Evolutionary conservation across 768 basidiomycete genomes (phyloP).

Genomic region (Lactarius akahatsu): DNA sequence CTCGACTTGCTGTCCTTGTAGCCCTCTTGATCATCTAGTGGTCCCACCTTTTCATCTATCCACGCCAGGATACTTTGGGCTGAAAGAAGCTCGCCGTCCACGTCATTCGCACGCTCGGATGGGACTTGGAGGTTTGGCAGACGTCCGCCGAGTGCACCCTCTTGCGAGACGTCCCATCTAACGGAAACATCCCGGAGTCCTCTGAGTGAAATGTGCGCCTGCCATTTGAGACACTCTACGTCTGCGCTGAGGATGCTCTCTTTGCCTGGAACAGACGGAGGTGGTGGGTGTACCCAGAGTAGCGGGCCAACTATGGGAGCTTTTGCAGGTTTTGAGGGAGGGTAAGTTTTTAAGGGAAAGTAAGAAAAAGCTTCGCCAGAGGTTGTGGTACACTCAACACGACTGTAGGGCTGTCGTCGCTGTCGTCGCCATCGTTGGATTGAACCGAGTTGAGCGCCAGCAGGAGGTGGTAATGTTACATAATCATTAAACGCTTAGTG

Average conservation of each 20-base stretch:
- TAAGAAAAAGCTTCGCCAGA: constrained; percentile 26
- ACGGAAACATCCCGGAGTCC: constrained; percentile 51
- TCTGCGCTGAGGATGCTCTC: constrained; percentile 58
- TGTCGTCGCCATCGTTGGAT: constrained; percentile 9
- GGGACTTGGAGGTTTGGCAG: constrained; percentile 74
- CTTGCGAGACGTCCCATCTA: constrained; percentile 66
- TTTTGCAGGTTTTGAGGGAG: constrained; percentile 18
- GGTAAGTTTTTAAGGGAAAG: constrained; percentile 33
- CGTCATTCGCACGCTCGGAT: constrained; percentile 33
- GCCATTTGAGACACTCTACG: constrained; percentile 89
- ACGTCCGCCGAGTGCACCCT: constrained; percentile 66
- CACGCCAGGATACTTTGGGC: constrained; percentile 70
- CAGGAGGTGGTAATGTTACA: background rate
- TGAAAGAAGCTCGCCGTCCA: constrained; percentile 53
- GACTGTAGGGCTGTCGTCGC: constrained; percentile 19
- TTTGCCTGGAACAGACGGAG: constrained; percentile 6
- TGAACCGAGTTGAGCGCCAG: background rate
- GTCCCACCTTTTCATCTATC: constrained; percentile 56
- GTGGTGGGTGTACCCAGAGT: constrained; percentile 66
- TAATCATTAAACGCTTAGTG: background rate
- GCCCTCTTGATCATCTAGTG: constrained; percentile 57
- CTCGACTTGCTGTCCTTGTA: constrained; percentile 57
- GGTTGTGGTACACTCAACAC: constrained; percentile 16
- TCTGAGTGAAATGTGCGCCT: constrained; percentile 75
- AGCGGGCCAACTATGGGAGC: constrained; percentile 41